Percentiles rank a stretch among this genome's conserved stretches.
phyloP scores from a whole-genome alignment of 2,329 filamentous ascomycete genomes.

The Septoria petroselini region DNA sequence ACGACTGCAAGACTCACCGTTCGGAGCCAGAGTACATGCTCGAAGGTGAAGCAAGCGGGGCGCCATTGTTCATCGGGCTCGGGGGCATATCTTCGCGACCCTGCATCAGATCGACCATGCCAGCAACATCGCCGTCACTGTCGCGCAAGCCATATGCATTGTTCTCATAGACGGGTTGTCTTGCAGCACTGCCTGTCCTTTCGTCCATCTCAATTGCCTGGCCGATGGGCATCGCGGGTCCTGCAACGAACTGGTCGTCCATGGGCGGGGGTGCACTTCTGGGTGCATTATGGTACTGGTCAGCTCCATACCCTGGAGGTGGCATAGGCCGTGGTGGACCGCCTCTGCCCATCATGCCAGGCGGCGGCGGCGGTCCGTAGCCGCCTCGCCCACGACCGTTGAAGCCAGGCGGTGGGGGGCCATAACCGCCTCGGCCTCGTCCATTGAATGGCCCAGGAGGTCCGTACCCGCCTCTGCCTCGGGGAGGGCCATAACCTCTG shows the following conservation, averaged over 20 bases:
- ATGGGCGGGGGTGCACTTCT: slow-evolving; percentile 26
- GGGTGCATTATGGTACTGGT: slow-evolving; percentile 27
- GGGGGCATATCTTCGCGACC: slow-evolving; percentile 33
- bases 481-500: slow-evolving; percentile 46
- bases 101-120: slow-evolving; percentile 71
- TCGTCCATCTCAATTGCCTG: slow-evolving; percentile 81
- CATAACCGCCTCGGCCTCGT: slow-evolving; percentile 50
- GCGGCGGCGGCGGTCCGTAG: slow-evolving; percentile 26
- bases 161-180: slow-evolving; percentile 15
- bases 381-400: slow-evolving; percentile 32
- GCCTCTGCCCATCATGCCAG: slow-evolving; percentile 32
- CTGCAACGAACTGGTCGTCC: slow-evolving; percentile 35
- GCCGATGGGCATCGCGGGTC: slow-evolving; percentile 45
- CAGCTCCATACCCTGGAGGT: slow-evolving; percentile 31
- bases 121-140: slow-evolving; percentile 68
- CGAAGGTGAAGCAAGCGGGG: slow-evolving; percentile 67
- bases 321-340: slow-evolving; percentile 31
- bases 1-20: slow-evolving; percentile 56
- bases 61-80: slow-evolving; percentile 57
- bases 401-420: slow-evolving; percentile 31
- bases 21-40: slow-evolving; percentile 64
- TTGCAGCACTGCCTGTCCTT: slow-evolving; percentile 44
- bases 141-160: slow-evolving; percentile 50
- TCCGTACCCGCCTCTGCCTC: slow-evolving; percentile 53
- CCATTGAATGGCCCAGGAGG: slow-evolving; percentile 36